Percentiles rank a stretch among this genome's conserved stretches.
phyloP scores from a whole-genome alignment of 2,329 filamentous ascomycete genomes.

The Neurospora sp. region DNA sequence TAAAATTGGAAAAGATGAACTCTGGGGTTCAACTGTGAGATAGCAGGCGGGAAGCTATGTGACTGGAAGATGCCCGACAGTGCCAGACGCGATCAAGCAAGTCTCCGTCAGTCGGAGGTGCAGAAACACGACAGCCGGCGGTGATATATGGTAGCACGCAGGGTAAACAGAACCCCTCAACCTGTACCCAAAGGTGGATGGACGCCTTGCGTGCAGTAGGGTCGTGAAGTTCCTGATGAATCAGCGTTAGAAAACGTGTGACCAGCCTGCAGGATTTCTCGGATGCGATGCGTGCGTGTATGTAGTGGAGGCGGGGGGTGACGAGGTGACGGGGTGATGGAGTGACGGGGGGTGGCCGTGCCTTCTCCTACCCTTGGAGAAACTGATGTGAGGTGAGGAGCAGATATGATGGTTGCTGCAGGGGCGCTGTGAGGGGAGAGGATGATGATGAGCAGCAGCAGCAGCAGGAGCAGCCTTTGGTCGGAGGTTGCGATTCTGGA shows the following conservation, averaged over 20 bases:
- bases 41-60: neutral
- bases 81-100: constrained; percentile 2
- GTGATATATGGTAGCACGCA: constrained; percentile 3
- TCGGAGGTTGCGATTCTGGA: neutral
- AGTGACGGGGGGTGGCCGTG: constrained; percentile 8
- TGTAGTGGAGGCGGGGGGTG: constrained; percentile 4
- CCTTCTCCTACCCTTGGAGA: neutral
- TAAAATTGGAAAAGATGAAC: neutral
- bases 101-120: neutral
- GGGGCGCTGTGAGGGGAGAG: neutral
- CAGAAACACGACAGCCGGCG: constrained; percentile 1
- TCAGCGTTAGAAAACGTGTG: constrained; percentile 17
- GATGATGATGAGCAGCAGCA: neutral
- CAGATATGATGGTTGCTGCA: neutral
- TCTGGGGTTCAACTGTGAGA: neutral
- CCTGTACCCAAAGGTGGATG: neutral
- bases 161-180: neutral
- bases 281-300: constrained; percentile 13
- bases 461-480: neutral
- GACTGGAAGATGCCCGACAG: constrained; percentile 1
- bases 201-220: neutral
- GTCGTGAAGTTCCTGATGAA: constrained; percentile 11
- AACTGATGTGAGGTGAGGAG: constrained; percentile 5
- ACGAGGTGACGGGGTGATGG: constrained; percentile 14
- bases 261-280: constrained; percentile 21